phyloP scores from a whole-genome alignment of 2,329 filamentous ascomycete genomes.

The Apiospora saccharicola region DNA sequence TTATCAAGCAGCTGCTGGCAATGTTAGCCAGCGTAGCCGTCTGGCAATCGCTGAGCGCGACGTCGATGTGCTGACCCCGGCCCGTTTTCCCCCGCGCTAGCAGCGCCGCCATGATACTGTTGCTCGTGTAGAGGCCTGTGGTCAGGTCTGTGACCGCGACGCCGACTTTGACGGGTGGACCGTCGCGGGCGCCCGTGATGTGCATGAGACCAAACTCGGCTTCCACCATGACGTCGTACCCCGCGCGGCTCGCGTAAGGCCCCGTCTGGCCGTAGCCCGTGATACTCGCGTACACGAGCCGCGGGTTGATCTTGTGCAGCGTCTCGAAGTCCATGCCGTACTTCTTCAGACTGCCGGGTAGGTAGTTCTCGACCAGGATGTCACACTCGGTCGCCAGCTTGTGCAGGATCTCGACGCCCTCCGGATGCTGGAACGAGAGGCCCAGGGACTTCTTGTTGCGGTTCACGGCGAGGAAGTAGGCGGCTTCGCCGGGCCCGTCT shows the following conservation, averaged over 20 bases:
- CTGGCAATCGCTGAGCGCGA: conserved; percentile 91
- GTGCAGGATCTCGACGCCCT: conserved; percentile 87
- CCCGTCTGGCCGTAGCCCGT: conserved; percentile 97
- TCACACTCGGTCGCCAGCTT: conserved; percentile 85
- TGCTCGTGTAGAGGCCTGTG: conserved; percentile 92
- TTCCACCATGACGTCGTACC: conserved; percentile 99
- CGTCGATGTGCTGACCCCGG: conserved; percentile 90
- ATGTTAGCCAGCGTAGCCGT: conserved; percentile 95
- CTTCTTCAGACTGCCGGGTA: conserved; percentile 88
- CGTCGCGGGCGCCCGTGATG: conserved; percentile 88
- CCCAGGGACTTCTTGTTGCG: conserved; percentile 96
- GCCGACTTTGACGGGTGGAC: conserved; percentile 94
- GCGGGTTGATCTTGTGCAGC: conserved; percentile 81
- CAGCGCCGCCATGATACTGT: conserved; percentile 93
- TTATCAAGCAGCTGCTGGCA: conserved; percentile 89
- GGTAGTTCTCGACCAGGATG: conserved; percentile 95
- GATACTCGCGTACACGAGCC: conserved; percentile 92
- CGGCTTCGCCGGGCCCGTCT: conserved; percentile 85
- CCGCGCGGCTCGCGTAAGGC: conserved; percentile 84
- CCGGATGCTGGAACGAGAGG: conserved; percentile 85
- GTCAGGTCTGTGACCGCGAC: conserved; percentile 97
- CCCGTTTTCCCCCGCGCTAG: conserved; percentile 78
- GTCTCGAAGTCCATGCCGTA: conserved; percentile 90
- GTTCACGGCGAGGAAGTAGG: conserved; percentile 94
- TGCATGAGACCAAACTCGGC: conserved; percentile 99